These are phyloP conservation scores for Hymenotorrendiella dingleyae DNA, from an alignment of 2,329 filamentous ascomycete species.

Conservation along the genomic window DNA sequence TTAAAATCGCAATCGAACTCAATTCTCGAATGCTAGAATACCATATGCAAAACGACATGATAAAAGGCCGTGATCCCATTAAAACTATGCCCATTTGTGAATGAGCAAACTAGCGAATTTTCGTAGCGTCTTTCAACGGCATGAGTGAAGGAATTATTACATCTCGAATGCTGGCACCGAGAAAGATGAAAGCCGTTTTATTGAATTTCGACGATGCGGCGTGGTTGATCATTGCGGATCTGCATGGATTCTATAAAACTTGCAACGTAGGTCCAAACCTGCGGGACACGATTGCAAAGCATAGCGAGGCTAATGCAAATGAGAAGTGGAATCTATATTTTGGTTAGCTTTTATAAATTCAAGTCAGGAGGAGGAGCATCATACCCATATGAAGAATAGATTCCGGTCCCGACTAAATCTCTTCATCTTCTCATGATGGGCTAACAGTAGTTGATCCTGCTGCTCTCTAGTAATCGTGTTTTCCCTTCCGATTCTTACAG, in stretches of 20 bases:
- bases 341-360: slow-evolving; percentile 3
- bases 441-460: slow-evolving; percentile 56
- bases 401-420: slow-evolving; percentile 57
- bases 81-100: too few species aligned
- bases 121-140: too few species aligned
- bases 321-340: slow-evolving; percentile 45
- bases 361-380: slow-evolving; percentile 10
- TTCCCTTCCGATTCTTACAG: slow-evolving; percentile 57
- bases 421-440: slow-evolving; percentile 58
- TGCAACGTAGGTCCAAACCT: slow-evolving; percentile 31
- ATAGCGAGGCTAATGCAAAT: slow-evolving; percentile 43
- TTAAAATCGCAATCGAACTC: too few species aligned
- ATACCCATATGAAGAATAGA: slow-evolving; percentile 64
- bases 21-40: too few species aligned
- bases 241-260: slow-evolving; percentile 17
- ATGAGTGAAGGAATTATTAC: too few species aligned
- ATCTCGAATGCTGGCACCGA: too few species aligned
- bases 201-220: slow-evolving; percentile 26
- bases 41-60: too few species aligned
- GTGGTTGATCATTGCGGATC: slow-evolving; percentile 9
- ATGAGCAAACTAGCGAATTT: too few species aligned
- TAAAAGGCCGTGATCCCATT: too few species aligned
- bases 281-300: slow-evolving; percentile 46
- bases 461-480: slow-evolving; percentile 60
- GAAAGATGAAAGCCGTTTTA: too few species aligned